These are phyloP conservation scores for Phytophthora ramorum DNA, from an alignment of 352 stramenopile species.

Conservation along the genomic window DNA sequence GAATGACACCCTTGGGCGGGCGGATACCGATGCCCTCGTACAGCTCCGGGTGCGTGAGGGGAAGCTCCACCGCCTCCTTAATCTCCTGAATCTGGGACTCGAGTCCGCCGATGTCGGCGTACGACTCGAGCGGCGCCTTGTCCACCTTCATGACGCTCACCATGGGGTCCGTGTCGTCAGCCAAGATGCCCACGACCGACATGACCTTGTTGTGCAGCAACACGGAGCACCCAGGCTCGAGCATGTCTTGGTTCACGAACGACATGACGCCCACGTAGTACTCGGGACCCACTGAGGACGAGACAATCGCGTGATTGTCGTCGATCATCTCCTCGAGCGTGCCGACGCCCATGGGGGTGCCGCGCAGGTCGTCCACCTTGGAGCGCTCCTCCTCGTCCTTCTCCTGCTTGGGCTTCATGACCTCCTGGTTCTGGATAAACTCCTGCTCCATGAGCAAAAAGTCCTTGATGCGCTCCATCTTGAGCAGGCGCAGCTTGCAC, in stretches of 20 bases:
- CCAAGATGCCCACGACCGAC: slow-evolving; percentile 99
- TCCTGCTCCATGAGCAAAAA: slow-evolving; percentile 99
- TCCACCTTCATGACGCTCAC: slow-evolving; percentile 99
- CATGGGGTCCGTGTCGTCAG: slow-evolving; percentile 99
- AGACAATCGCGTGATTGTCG: slow-evolving; percentile 99
- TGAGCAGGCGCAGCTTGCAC: slow-evolving; percentile 99
- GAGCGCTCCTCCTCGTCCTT: slow-evolving; percentile 99
- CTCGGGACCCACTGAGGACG: slow-evolving; percentile 97
- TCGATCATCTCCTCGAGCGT: slow-evolving; percentile 99
- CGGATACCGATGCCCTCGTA: slow-evolving; percentile 99
- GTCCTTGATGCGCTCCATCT: slow-evolving; percentile 99
- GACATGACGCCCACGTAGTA: slow-evolving; percentile 99
- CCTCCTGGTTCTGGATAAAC: slow-evolving; percentile 99
- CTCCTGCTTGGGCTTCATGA: slow-evolving; percentile 99
- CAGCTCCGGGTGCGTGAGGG: slow-evolving; percentile 98
- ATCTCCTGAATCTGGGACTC: slow-evolving; percentile 98
- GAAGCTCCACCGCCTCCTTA: slow-evolving; percentile 96
- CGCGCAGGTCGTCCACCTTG: slow-evolving; percentile 99
- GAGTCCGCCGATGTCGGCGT: slow-evolving; percentile 99
- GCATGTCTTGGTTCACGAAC: slow-evolving; percentile 99
- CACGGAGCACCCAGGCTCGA: slow-evolving; percentile 98
- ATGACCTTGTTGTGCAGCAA: slow-evolving; percentile 99
- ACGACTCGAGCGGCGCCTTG: slow-evolving; percentile 99
- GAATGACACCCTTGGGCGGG: slow-evolving; percentile 99
- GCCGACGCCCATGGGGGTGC: slow-evolving; percentile 97